Conservation (phyloP, 352 stramenopile genomes). For the Pythium aquatile region DNA sequence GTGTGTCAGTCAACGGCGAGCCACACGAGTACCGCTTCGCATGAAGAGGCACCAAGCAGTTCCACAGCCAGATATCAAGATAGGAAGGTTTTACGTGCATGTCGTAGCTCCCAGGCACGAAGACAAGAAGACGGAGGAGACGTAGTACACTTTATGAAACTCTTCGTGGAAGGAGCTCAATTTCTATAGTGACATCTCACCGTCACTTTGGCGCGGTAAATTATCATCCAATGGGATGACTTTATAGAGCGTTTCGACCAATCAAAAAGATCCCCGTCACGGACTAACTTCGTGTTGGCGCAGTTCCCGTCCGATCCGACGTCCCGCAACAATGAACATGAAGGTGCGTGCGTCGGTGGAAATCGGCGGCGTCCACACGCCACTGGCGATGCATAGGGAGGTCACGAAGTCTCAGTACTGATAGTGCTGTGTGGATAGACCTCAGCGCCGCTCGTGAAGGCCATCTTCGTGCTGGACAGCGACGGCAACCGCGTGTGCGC, state of each 20-base stretch:
- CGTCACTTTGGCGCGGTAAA: not conserved
- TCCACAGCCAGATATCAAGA: not conserved
- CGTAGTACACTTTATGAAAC: not conserved
- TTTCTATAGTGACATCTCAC: not conserved
- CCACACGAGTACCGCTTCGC: constrained; percentile 30
- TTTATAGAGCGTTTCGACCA: constrained; percentile 36
- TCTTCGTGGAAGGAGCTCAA: not conserved
- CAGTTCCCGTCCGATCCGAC: constrained; percentile 3
- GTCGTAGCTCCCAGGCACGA: not conserved
- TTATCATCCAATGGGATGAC: constrained; percentile 6
- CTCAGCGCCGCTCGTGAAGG: constrained; percentile 78
- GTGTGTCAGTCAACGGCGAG: constrained; percentile 15
- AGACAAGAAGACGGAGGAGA: not conserved
- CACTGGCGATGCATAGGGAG: constrained; percentile 4
- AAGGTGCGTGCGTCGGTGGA: constrained; percentile 44
- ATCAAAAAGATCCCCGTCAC: constrained; percentile 55
- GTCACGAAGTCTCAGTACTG: not conserved
- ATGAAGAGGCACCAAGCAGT: not conserved
- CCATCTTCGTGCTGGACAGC: constrained; percentile 86
- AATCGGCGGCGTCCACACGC: constrained; percentile 1
- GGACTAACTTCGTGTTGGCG: constrained; percentile 4
- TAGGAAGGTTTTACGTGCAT: constrained; percentile 11
- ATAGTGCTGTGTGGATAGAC: constrained; percentile 29
- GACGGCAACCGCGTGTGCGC: constrained; percentile 88
- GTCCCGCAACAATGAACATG: constrained; percentile 36